Base-by-base conservation (phyloP, 768 basidiomycete genomes). In the Collybia sp. region DNA sequence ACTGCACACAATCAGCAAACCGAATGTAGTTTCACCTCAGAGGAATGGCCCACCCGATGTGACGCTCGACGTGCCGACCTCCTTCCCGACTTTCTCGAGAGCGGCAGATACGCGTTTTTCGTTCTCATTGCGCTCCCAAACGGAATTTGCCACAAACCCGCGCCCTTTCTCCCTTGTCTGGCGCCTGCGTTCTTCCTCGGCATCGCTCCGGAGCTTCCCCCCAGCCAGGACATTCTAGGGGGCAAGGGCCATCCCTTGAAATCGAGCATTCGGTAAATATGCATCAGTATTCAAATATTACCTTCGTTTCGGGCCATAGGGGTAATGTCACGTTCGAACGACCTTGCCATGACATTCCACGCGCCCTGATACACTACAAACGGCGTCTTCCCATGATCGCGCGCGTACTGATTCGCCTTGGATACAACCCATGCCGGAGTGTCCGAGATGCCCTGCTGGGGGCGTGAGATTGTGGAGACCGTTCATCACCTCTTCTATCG, bases 181-280 rank as follows among this genome's bases (percentile, higher is more conserved):
- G 6, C 49, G 47, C 0, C 62, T 52, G 11, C 46, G 46, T 30
- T 61, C 56, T 35, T 68, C 66, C 44, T 68, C 63, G 10, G 76
- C 85, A n/a, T 71, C 63, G 0, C 80, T 83, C 36, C 77, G 62
- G 16, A 85, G 68, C 49, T 80, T 82, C 50, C 68, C 65, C 9
- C 45, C 60, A 5, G 59, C 68, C 6, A 67, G 51, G 5, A 66
- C 65, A 12, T 57, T 56, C 65, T 64, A 68, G 3, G 64, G 65
- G 0, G 64, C 63, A 0, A 67, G 58, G 0, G 66, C 65, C 56
- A 66, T 25, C 8, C 25, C 25, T 25, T 25, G 25, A 25, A 3
- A 8, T 25, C 25, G 8, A n/a, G 8, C 25, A 25, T 25, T 25
- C 3, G 8, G 25, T 4, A 25, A 25, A 25, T 4, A 25, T 25